Evolutionary conservation across 75 land plant species (phyloP), one percentile per base, ranked within the genome.

Genomic region (Chamaecyparis obtusa): DNA sequence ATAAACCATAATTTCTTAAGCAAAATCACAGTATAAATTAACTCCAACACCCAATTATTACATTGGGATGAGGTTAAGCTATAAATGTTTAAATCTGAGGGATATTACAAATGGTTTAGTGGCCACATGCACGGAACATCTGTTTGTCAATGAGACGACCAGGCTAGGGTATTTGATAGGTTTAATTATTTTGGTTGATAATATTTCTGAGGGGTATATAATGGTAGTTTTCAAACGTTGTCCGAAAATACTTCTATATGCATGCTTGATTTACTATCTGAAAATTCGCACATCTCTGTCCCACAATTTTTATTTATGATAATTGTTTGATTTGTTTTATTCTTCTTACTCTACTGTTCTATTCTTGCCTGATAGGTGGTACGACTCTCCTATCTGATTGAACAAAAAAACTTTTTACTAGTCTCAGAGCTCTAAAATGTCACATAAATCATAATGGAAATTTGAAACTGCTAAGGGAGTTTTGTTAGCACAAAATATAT

Each of bases 321-420:
- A 64, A 64, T 27, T 24, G 27, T 64, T 64, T 64, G 6, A 32
- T 74, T 74, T 14, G 36, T 74, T 74, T 30, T 33, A 14, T 71
- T 30, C 14, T 14, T 33, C 76, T 10, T 74, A 32, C 15, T 74
- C 33, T 16, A 74, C 76, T 71, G 33, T 16, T 83, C 30, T 43
- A 41, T 24, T 16, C 71, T 55, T 87, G 36, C 88, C 39, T 39
- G 85, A 77, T 88, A 97, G 99, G 88, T 92, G 75, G 98, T 92
- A 21, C 99, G 95, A 85, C 93, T 97, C 77, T 90, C 99, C 5
- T 96, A 91, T 84, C 0, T 57, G 64, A 57, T 57, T 57, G 5
- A 57, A 57, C 64, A 57, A 57, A 24, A 57, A 14, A 51, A 17
- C 7, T 0, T 21, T 57, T 57, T 57, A 6, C 64, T 4, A 57